These are phyloP conservation scores for Penicillium sp. DNA, from an alignment of 2,329 filamentous ascomycete species.

Conservation along the genomic window DNA sequence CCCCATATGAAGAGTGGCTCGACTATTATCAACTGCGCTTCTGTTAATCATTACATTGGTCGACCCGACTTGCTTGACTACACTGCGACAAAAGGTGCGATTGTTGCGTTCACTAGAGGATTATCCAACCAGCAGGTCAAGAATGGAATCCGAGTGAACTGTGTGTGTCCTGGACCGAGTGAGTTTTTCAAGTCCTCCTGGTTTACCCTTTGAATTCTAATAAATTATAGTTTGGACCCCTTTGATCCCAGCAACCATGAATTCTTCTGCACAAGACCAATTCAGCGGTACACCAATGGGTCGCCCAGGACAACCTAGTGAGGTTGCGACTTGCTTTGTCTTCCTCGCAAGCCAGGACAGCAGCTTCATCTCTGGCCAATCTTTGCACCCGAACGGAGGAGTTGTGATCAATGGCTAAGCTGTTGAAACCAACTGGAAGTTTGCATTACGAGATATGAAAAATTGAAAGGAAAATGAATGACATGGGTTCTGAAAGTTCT, in stretches of 20 bases:
- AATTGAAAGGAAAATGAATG: too few relatives aligned
- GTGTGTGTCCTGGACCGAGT: slow-evolving; percentile 71
- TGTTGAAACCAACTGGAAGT: too few relatives aligned
- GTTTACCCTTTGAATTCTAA: slow-evolving; percentile 1
- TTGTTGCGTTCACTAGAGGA: slow-evolving; percentile 73
- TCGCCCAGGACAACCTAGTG: slow-evolving; percentile 72
- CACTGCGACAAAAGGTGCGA: slow-evolving; percentile 71
- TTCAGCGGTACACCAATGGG: slow-evolving; percentile 72
- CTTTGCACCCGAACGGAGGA: slow-evolving; percentile 63
- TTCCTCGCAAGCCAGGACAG: slow-evolving; percentile 76
- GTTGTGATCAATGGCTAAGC: slow-evolving; percentile 51
- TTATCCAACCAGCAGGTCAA: slow-evolving; percentile 70
- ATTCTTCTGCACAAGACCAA: slow-evolving; percentile 64
- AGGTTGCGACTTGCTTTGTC: slow-evolving; percentile 78
- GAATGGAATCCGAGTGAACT: slow-evolving; percentile 73
- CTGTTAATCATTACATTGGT: slow-evolving; percentile 78
- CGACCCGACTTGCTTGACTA: slow-evolving; percentile 79
- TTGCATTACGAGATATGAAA: too few relatives aligned
- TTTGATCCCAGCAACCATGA: slow-evolving; percentile 71
- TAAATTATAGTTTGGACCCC: slow-evolving; percentile 63
- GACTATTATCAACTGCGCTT: slow-evolving; percentile 81
- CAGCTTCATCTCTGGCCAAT: slow-evolving; percentile 71
- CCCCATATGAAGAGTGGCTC: slow-evolving; percentile 71
- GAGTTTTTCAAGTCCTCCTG: slow-evolving; percentile 7
- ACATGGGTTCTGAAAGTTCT: too few relatives aligned